A percentile compares a stretch with the other conserved stretches of the same genome.
Conservation (phyloP, 768 basidiomycete species). For the Rhodocollybia butyracea region DNA sequence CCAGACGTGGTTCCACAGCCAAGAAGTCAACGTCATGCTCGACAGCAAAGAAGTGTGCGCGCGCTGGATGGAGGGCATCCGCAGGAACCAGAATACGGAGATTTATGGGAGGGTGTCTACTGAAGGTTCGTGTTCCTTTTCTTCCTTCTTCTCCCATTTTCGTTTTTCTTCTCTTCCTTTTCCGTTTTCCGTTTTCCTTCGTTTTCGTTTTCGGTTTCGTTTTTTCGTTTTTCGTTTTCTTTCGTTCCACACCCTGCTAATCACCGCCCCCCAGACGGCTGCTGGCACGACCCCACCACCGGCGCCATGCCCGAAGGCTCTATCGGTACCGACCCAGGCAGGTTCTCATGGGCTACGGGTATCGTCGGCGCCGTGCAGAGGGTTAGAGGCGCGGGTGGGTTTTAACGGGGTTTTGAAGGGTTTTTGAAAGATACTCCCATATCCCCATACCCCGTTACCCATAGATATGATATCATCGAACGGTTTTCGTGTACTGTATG, state of each 20-base stretch:
- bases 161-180: background rate
- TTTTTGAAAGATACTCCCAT: background rate
- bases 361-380: slow-evolving; percentile 38
- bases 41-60: slow-evolving; percentile 49
- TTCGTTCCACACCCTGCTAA: too few species aligned
- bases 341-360: slow-evolving; percentile 38
- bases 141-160: background rate
- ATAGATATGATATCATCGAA: too few species aligned
- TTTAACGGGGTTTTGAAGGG: slow-evolving; percentile 22
- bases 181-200: background rate
- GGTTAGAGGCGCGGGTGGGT: slow-evolving; percentile 39
- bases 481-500: too few species aligned
- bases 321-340: slow-evolving; percentile 33
- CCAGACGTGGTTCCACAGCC: slow-evolving; percentile 71
- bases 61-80: slow-evolving; percentile 55
- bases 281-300: slow-evolving; percentile 48
- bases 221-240: too few species aligned
- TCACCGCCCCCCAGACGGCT: slow-evolving; percentile 51
- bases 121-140: background rate
- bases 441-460: too few species aligned
- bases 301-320: slow-evolving; percentile 37
- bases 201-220: background rate
- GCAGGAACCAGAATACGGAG: slow-evolving; percentile 58
- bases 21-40: slow-evolving; percentile 66
- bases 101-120: slow-evolving; percentile 15